Evolutionary conservation across 345 rosid species (phyloP), one percentile per base, ranked within the genome.

Genomic region (Syzygium oleosum): DNA sequence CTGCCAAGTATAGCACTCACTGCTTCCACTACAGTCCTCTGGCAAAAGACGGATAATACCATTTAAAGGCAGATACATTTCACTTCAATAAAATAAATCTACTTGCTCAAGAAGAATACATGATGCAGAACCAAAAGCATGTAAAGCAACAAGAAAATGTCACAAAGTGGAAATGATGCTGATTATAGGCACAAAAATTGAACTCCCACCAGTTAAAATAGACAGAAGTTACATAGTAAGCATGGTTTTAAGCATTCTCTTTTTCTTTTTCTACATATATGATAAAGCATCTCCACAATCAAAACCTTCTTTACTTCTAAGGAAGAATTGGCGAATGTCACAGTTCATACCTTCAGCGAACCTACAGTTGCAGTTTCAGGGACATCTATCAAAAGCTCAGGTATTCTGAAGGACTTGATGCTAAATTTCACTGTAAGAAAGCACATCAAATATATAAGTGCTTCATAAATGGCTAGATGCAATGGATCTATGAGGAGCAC

Each of bases 1-100:
- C 94, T 94, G 88, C 96, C 96, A 29, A 98, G 95, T 87, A 95
- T 93, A 90, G 98, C 93, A 85, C 91, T 93, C 87, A 98, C 94
- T 27, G 98, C 94, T 89, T 98, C 98, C 94, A 93, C 90, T 58
- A 97, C 95, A 25, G 94, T 94, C 90, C 96, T 95, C 99, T 98
- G 87, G 86, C 87, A 85, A 85, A 56, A 73, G 49, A 86, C 46
- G 14, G 9, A 80, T 55, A 34, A 31, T 51, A 43, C 54, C 55
- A 63, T 12, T 25, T 73, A 9, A 73, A 73, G 27, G 80, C 49
- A 10, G 80, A 38, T 38, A 38, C 55, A 73, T 73, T 73, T 73
- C 49, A 73, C 49, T 73, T 73, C 80, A 73, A 38, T 21, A 73
- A 22, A 73, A 19, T 19, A 73, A 19, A 38, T 22, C 49, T 38